Evolutionary conservation across 2,329 filamentous ascomycete genomes (phyloP).

Genomic region (Fusarium sp.): DNA sequence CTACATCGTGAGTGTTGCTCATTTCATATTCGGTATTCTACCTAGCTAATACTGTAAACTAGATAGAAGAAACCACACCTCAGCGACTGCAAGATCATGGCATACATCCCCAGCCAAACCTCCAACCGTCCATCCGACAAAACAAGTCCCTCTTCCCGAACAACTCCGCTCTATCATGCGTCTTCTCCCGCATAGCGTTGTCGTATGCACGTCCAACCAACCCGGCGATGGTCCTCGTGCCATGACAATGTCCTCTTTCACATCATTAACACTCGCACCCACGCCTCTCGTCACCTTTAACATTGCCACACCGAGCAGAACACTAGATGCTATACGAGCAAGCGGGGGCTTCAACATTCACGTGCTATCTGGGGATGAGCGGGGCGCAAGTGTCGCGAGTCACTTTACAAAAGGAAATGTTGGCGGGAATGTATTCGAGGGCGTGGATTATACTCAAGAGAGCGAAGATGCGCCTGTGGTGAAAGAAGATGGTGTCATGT

Average conservation of each 20-base stretch:
- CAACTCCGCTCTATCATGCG: conserved; percentile 67
- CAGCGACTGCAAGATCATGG: conserved; percentile 45
- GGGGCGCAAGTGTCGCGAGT: conserved; percentile 64
- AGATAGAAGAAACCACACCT: conserved; percentile 41
- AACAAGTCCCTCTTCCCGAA: conserved; percentile 56
- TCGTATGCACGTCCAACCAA: conserved; percentile 67
- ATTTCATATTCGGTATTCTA: background rate
- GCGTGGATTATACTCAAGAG: conserved; percentile 29
- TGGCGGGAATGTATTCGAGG: conserved; percentile 55
- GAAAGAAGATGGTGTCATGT: conserved; percentile 65
- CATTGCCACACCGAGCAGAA: conserved; percentile 67
- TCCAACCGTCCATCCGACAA: conserved; percentile 55
- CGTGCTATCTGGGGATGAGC: conserved; percentile 61
- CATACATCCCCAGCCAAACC: conserved; percentile 49
- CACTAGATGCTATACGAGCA: conserved; percentile 63
- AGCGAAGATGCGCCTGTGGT: conserved; percentile 58
- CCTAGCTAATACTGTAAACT: conserved; percentile 21
- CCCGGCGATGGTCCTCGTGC: conserved; percentile 56
- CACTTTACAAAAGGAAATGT: conserved; percentile 66
- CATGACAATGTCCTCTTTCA: conserved; percentile 73
- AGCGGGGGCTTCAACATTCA: conserved; percentile 67
- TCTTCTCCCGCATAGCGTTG: conserved; percentile 66
- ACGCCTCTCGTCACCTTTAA: conserved; percentile 69
- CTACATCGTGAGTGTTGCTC: conserved; percentile 32
- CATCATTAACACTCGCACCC: conserved; percentile 66